These are phyloP conservation scores for Moricandia arvensis DNA, from an alignment of 345 rosid species.

Conservation along the genomic window DNA sequence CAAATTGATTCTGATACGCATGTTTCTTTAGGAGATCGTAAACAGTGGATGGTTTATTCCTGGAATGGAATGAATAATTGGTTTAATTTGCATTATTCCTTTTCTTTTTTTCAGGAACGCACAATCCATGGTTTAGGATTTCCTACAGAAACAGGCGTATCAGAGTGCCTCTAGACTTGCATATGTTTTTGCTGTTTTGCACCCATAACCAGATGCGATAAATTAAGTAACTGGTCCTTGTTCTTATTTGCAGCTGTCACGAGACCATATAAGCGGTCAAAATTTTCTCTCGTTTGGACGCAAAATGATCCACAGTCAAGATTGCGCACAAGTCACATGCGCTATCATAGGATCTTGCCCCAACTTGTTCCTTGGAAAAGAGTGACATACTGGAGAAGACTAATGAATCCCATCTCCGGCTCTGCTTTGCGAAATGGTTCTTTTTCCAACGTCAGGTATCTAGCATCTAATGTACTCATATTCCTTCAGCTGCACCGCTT, in stretches of 20 bases:
- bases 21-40: slow-evolving; percentile 6
- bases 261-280: slow-evolving; percentile 53
- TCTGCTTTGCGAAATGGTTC: slow-evolving; percentile 44
- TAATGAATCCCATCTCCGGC: slow-evolving; percentile 43
- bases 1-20: slow-evolving; percentile 9
- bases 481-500: slow-evolving; percentile 28
- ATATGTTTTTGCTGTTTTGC: slow-evolving; percentile 3
- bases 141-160: slow-evolving; percentile 17
- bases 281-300: slow-evolving; percentile 77
- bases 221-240: neutral
- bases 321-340: slow-evolving; percentile 39
- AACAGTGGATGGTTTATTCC: slow-evolving; percentile 2
- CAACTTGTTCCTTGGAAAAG: slow-evolving; percentile 91
- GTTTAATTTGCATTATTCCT: slow-evolving; percentile 15
- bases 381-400: slow-evolving; percentile 60
- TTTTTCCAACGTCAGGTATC: slow-evolving; percentile 62
- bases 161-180: neutral
- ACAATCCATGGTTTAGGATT: slow-evolving; percentile 4
- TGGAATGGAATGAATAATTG: neutral
- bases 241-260: slow-evolving; percentile 45
- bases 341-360: slow-evolving; percentile 55
- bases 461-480: slow-evolving; percentile 24
- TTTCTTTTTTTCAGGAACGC: slow-evolving; percentile 1
- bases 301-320: slow-evolving; percentile 47
- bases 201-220: slow-evolving; percentile 16